Conservation (phyloP, 148 eudicot species). For the Persicaria maculosa region DNA sequence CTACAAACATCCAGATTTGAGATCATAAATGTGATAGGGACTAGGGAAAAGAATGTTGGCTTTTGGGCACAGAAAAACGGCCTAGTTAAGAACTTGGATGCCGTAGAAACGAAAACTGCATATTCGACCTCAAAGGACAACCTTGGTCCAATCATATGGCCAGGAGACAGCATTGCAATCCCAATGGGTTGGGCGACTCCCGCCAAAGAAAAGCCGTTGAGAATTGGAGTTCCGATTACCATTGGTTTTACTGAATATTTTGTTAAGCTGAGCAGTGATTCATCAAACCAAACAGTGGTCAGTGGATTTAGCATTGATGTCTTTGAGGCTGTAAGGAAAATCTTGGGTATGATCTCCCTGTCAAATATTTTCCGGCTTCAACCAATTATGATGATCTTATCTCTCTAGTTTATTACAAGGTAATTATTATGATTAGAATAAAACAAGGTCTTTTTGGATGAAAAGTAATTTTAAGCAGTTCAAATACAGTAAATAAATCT, state of each 20-base stretch:
- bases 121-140: neutral
- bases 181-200: constrained; percentile 34
- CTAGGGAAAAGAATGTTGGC: constrained; percentile 4
- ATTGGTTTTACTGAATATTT: too few species aligned
- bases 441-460: too few species aligned
- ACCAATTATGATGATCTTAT: neutral
- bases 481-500: neutral
- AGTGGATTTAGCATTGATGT: too few species aligned
- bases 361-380: neutral
- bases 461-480: too few species aligned
- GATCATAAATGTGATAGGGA: too few species aligned
- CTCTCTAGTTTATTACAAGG: neutral
- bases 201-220: too few species aligned
- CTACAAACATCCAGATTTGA: too few species aligned
- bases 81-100: neutral
- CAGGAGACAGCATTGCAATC: constrained; percentile 25
- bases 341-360: neutral
- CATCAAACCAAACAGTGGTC: too few species aligned
- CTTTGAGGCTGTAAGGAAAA: constrained; percentile 9
- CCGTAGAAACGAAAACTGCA: neutral
- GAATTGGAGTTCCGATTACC: too few species aligned
- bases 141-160: constrained; percentile 30
- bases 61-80: constrained; percentile 5
- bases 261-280: too few species aligned
- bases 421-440: neutral